Conservation (phyloP, 2,329 filamentous ascomycete genomes). For the Talaromyces islandicus region DNA sequence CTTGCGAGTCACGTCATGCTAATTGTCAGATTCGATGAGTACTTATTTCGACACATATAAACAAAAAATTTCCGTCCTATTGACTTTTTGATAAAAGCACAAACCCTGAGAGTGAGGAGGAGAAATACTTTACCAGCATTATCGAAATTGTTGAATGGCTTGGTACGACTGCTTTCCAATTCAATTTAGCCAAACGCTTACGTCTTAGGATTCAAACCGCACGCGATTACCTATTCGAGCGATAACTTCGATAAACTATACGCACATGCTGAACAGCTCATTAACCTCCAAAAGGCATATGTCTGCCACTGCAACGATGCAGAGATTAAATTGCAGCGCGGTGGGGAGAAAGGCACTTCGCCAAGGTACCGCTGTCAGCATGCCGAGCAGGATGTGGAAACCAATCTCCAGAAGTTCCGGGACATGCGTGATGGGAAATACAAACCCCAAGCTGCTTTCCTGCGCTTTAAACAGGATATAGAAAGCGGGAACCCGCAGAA, state of each 20-base stretch:
- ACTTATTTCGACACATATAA: no score
- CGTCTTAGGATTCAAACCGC: conserved; percentile 66
- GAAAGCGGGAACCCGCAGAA: conserved; percentile 77
- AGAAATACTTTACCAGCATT: conserved; percentile 81
- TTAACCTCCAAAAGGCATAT: conserved; percentile 63
- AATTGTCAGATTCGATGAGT: conserved; percentile 75
- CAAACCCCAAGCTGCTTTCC: conserved; percentile 71
- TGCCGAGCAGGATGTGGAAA: conserved; percentile 65
- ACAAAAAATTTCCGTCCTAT: no score
- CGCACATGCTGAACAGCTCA: conserved; percentile 79
- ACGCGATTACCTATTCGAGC: conserved; percentile 76
- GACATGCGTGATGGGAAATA: conserved; percentile 92
- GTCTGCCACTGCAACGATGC: conserved; percentile 79
- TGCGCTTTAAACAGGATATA: conserved; percentile 87
- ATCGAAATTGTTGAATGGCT: conserved; percentile 78
- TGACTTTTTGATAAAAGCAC: no score
- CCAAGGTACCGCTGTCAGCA: conserved; percentile 73
- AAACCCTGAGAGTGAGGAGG: conserved; percentile 88
- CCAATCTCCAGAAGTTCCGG: conserved; percentile 75
- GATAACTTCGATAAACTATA: conserved; percentile 88
- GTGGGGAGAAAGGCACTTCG: conserved; percentile 59
- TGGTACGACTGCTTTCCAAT: background rate
- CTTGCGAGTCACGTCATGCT: background rate
- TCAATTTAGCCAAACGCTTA: background rate
- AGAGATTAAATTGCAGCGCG: conserved; percentile 81